Evolutionary conservation across 257 asterid genomes (phyloP), one percentile per base, ranked within the genome.

Genomic region (Solanum chilense): DNA sequence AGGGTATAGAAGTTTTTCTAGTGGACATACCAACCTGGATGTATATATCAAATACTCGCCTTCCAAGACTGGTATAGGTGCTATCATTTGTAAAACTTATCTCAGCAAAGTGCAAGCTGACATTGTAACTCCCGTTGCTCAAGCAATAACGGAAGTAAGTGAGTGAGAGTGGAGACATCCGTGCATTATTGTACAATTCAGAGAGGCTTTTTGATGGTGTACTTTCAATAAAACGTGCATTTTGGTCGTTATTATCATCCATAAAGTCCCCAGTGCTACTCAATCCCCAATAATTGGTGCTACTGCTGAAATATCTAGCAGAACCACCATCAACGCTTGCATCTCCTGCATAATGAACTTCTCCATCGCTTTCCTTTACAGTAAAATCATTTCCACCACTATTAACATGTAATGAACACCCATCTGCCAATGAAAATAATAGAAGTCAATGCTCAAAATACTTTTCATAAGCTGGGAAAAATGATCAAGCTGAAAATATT

Each of bases 241-340:
- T 90, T 86, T 93, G 96, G 89, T 89, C 88, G 70, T 58, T 88
- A 70, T 89, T 86, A 87, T 92, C 98, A 78, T 96, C 98, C 93
- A 96, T 86, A 93, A 96, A 96, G 92, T 95, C 98, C 13, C 99
- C 97, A 5, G 96, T 92, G 91, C 99, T 96, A 78, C 94, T 92
- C 90, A 94, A 94, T 82, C 98, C 98, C 98, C 99, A 96, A 89
- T 84, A 75, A 58, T 85, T 93, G 71, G 56, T 83, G 74, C 39
- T 64, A 56, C 76, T 84, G 60, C 88, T 88, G 87, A 88, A 92
- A 90, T 90, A 96, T 86, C 88, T 89, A 47, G 94, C 93, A 41
- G 92, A 69, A 87, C 95, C 95, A 87, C 93, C 94, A 74, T 94
- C 95, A 27, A 88, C 91, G 15, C 66, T 86, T 52, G 84, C 87